phyloP scores from a whole-genome alignment of 148 eudicot species.

The Silene conica region DNA sequence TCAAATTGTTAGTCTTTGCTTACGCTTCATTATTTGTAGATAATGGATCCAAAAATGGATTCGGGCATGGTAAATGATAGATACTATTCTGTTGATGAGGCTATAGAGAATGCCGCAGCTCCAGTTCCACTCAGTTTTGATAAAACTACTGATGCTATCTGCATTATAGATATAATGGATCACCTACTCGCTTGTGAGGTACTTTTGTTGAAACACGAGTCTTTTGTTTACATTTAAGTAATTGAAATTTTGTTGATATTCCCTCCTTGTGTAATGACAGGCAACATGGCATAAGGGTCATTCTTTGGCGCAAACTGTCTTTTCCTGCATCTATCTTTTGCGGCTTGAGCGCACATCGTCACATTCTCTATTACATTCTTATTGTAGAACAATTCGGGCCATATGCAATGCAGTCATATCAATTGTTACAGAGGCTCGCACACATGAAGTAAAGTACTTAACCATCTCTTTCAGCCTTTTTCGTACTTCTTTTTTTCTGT shows the following conservation, averaged over 20 bases:
- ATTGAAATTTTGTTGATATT: slow-evolving; percentile 6
- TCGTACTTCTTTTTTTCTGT: background rate
- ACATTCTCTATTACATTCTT: slow-evolving; percentile 77
- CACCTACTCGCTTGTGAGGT: slow-evolving; percentile 98
- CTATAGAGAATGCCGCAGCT: slow-evolving; percentile 93
- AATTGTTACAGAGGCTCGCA: slow-evolving; percentile 86
- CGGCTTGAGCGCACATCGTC: slow-evolving; percentile 82
- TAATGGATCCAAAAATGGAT: slow-evolving; percentile 99
- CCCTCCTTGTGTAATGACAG: slow-evolving; percentile 45
- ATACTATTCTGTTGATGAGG: slow-evolving; percentile 87
- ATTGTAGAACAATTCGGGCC: slow-evolving; percentile 66
- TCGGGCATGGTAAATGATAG: slow-evolving; percentile 77
- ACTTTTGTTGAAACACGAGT: slow-evolving; percentile 20
- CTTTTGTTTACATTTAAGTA: background rate
- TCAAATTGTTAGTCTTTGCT: background rate
- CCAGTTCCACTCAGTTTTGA: slow-evolving; percentile 83
- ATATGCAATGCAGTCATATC: slow-evolving; percentile 89
- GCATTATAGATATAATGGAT: slow-evolving; percentile 80
- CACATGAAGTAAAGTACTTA: slow-evolving; percentile 91
- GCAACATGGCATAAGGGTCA: slow-evolving; percentile 99
- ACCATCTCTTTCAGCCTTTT: slow-evolving; percentile 30
- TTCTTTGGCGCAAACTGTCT: slow-evolving; percentile 91
- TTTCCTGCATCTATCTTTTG: slow-evolving; percentile 85
- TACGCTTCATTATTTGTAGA: slow-evolving; percentile 37
- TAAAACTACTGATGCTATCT: slow-evolving; percentile 61